phyloP scores from a whole-genome alignment of 805 yeast species.

The Phaffomyces thermotolerans region DNA sequence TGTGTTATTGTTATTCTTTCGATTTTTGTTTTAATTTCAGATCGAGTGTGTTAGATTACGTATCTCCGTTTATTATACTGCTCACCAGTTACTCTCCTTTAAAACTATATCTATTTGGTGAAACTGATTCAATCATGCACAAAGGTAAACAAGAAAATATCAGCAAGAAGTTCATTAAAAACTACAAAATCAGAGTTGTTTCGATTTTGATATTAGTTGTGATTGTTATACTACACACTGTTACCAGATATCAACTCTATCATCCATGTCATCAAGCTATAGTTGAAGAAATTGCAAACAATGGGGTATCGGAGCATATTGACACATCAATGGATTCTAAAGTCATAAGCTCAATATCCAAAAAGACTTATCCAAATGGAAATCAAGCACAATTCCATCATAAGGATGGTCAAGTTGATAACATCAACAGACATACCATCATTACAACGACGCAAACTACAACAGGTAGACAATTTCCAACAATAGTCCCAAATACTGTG shows the following conservation, averaged over 20 bases:
- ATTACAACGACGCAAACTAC: background rate
- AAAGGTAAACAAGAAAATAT: background rate
- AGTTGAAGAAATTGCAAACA: background rate
- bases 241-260: background rate
- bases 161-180: background rate
- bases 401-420: background rate
- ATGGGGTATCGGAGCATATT: constrained; percentile 5
- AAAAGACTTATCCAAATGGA: background rate
- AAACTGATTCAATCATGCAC: background rate
- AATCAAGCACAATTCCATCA: constrained; percentile 1
- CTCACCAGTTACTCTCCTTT: background rate
- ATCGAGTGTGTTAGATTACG: too few species aligned
- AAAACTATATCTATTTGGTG: background rate
- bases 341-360: constrained; percentile 13
- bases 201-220: background rate
- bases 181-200: background rate
- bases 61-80: too few species aligned
- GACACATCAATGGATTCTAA: constrained; percentile 13
- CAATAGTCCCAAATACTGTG: background rate
- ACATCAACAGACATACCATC: background rate
- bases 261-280: background rate
- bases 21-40: too few species aligned
- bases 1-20: too few species aligned
- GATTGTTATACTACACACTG: background rate
- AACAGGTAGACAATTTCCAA: background rate